Evolutionary conservation across 2,329 filamentous ascomycete genomes (phyloP), one percentile per base, ranked within the genome.

Genomic region (Aspergillus japonicus): DNA sequence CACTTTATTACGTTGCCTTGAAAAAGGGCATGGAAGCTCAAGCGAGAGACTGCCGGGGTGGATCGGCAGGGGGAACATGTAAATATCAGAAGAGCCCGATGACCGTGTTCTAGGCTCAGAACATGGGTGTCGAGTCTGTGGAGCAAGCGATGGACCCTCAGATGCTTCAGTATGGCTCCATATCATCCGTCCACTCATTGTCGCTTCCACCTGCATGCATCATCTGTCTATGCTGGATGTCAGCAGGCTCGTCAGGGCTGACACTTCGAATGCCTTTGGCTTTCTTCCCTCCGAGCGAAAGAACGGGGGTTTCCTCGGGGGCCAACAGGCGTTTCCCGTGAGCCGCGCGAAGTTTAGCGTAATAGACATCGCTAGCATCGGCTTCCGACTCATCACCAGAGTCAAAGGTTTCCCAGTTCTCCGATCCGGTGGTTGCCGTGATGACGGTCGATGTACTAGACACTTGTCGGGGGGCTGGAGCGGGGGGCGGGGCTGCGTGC

Each of bases 341-440:
- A 5, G 88, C 83, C 33, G 88, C 87, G 59, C 89, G 85, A 56
- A 93, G 79, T 75, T 91, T 92, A 64, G 90, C 89, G 70, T 91
- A 91, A 75, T 96, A 96, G 10, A 86, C 83, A 62, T 95, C 91
- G 4, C 87, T 88, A 0, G 85, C 85, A 72, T 96, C 92, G 24
- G 81, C 80, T 71, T 94, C 90, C 0, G 83, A 82, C 68, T 92
- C 90, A 0, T 89, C 92, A 65, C 84, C 87, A 73, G 96, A 91
- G 68, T 95, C 93, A 69, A 95, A 98, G 10, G 93, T 96, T 77
- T 98, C 94, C 94, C 94, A 98, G 74, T 98, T 98, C 77, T 98
- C 94, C 3, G 91, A 96, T 1, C 91, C 91, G 5, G 90, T 92
- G 26, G 90, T 83, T 23, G 83, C 83, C 1, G 89, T 91, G n/a